Evolutionary conservation across 2,329 filamentous ascomycete species (phyloP).

Genomic region (Alternaria incomplexa): DNA sequence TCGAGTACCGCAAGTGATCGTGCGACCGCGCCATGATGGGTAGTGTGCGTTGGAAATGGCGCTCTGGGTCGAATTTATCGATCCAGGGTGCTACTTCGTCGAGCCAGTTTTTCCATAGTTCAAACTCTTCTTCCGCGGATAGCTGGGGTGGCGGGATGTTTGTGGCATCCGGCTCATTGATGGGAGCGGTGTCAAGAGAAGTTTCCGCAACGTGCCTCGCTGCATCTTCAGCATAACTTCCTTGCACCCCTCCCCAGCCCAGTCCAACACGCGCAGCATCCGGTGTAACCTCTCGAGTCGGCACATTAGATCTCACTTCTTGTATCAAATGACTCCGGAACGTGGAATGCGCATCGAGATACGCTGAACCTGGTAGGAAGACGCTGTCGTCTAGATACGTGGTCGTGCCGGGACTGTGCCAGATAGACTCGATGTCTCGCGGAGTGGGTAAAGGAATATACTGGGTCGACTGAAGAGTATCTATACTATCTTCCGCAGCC

Average conservation of each 20-base stretch:
- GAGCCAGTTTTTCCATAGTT: slow-evolving; percentile 52
- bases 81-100: slow-evolving; percentile 62
- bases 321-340: slow-evolving; percentile 24
- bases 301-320: slow-evolving; percentile 15
- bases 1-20: slow-evolving; percentile 58
- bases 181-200: not conserved
- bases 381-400: slow-evolving; percentile 12
- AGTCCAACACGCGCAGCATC: not conserved
- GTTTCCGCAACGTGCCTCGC: not conserved
- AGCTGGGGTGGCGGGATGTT: not conserved
- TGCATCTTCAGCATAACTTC: not conserved
- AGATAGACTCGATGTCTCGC: not conserved
- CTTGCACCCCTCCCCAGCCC: not conserved
- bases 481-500: not conserved
- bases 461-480: not conserved
- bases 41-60: slow-evolving; percentile 60
- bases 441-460: not conserved
- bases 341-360: slow-evolving; percentile 23
- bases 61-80: slow-evolving; percentile 63
- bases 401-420: slow-evolving; percentile 4
- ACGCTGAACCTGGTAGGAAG: slow-evolving; percentile 22
- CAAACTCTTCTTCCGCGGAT: slow-evolving; percentile 16
- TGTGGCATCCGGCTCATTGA: not conserved
- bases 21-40: slow-evolving; percentile 59
- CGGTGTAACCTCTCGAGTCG: slow-evolving; percentile 15